These are phyloP conservation scores for Boletus smithii DNA, from an alignment of 1,284 basidiomycete species.

Conservation along the genomic window DNA sequence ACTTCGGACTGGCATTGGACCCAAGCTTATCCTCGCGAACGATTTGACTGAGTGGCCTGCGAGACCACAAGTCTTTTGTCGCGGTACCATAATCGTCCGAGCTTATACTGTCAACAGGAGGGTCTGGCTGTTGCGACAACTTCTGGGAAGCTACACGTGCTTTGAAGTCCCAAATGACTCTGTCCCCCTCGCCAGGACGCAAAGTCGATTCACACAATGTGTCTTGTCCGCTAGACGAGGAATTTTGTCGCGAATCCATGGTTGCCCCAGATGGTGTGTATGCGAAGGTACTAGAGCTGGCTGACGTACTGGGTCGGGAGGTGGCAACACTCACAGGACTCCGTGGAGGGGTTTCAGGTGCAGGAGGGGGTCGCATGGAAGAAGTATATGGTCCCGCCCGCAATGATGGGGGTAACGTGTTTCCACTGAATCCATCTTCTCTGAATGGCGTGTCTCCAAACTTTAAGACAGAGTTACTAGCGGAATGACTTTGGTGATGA, in stretches of 20 bases:
- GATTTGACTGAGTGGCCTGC: slow-evolving; percentile 31
- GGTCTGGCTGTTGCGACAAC: slow-evolving; percentile 17
- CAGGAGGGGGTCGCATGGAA: slow-evolving; percentile 18
- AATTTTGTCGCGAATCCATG: slow-evolving; percentile 29
- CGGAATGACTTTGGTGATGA: slow-evolving; percentile 31
- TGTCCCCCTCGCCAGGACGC: slow-evolving; percentile 33
- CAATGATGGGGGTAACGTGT: slow-evolving; percentile 24
- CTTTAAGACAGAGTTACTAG: slow-evolving; percentile 27
- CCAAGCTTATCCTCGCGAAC: slow-evolving; percentile 22
- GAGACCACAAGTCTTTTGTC: slow-evolving; percentile 33
- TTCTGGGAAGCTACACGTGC: slow-evolving; percentile 19
- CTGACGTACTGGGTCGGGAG: slow-evolving; percentile 36
- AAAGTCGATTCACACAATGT: slow-evolving; percentile 33
- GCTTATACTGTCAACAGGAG: slow-evolving; percentile 20
- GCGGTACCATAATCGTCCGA: slow-evolving; percentile 33
- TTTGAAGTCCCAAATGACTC: slow-evolving; percentile 32
- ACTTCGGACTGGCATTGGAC: slow-evolving; percentile 13
- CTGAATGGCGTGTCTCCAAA: slow-evolving; percentile 33
- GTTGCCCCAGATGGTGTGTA: slow-evolving; percentile 26
- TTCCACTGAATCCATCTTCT: slow-evolving; percentile 29
- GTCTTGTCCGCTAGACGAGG: slow-evolving; percentile 32
- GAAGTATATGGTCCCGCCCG: slow-evolving; percentile 29
- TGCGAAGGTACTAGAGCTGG: slow-evolving; percentile 22
- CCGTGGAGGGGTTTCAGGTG: slow-evolving; percentile 46
- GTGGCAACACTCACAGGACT: slow-evolving; percentile 55